Conservation (phyloP, 306 rosid genomes). For the Datisca glomerata region DNA sequence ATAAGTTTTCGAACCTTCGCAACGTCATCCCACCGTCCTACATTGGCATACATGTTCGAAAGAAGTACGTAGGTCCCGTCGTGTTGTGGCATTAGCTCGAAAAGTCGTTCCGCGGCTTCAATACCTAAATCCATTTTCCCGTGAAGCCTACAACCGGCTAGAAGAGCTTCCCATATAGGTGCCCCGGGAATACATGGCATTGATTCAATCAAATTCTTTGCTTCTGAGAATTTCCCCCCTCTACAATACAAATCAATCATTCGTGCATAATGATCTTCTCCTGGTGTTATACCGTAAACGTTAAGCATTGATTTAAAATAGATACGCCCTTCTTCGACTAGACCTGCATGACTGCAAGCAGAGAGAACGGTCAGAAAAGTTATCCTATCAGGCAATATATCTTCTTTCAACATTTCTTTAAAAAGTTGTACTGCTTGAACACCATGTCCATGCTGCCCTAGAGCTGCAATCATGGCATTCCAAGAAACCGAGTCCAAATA, state of each 20-base stretch:
- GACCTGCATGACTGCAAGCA: constrained; percentile 14
- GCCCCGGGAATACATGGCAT: constrained; percentile 15
- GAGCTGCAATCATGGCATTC: constrained; percentile 18
- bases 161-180: constrained; percentile 18
- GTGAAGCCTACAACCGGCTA: constrained; percentile 13
- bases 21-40: constrained; percentile 9
- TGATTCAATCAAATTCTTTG: constrained; percentile 5
- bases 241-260: constrained; percentile 14
- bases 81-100: constrained; percentile 8
- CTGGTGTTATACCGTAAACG: constrained; percentile 9
- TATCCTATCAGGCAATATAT: constrained; percentile 13
- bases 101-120: constrained; percentile 15
- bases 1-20: constrained; percentile 16
- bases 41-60: constrained; percentile 14
- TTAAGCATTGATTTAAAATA: constrained; percentile 9
- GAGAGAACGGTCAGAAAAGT: constrained; percentile 12
- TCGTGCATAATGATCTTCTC: constrained; percentile 17
- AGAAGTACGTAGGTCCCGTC: constrained; percentile 13
- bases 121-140: constrained; percentile 13
- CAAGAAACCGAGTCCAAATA: constrained; percentile 15
- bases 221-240: constrained; percentile 12
- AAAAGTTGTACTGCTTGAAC: constrained; percentile 11
- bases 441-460: constrained; percentile 17
- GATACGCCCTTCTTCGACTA: constrained; percentile 6
- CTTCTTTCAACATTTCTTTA: constrained; percentile 11